Evolutionary conservation across 2,329 filamentous ascomycete species (phyloP).

Genomic region (Alternaria consortialis): DNA sequence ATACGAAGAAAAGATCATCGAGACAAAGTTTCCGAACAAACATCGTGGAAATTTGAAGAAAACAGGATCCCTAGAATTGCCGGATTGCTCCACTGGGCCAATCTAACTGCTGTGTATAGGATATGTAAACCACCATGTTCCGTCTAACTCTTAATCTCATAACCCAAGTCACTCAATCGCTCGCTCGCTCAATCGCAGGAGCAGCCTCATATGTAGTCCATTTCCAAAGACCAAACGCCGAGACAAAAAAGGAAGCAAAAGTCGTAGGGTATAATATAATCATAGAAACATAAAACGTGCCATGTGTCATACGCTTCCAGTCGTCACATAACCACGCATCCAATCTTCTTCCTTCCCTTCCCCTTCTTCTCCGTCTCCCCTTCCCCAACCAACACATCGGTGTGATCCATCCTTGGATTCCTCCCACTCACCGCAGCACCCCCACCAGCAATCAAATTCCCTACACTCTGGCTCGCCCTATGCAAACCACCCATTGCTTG

Average conservation of each 20-base stretch:
- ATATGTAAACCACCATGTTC: background rate
- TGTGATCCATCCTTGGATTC: slow-evolving; percentile 2
- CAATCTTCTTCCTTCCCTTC: slow-evolving; percentile 28
- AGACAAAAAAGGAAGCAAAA: background rate
- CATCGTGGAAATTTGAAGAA: background rate
- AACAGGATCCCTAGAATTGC: background rate
- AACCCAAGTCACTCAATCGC: background rate
- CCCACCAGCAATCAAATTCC: background rate
- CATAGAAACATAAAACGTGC: slow-evolving; percentile 1
- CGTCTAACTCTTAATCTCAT: background rate
- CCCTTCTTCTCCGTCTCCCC: slow-evolving; percentile 8
- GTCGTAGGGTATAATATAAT: slow-evolving; percentile 2
- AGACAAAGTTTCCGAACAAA: no score
- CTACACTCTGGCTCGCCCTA: background rate
- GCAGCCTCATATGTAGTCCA: background rate
- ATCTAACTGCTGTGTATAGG: background rate
- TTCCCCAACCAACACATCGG: background rate
- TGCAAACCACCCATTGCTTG: background rate
- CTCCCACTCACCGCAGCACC: background rate
- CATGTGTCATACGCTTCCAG: background rate
- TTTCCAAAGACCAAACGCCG: background rate
- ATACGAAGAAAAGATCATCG: no score
- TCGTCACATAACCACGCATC: slow-evolving; percentile 30
- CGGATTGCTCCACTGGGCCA: background rate
- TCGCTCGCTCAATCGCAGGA: background rate